A percentile compares a stretch with the other conserved stretches of the same genome.
Conservation (phyloP, 768 basidiomycete species). For the Tulasnella sp. region DNA sequence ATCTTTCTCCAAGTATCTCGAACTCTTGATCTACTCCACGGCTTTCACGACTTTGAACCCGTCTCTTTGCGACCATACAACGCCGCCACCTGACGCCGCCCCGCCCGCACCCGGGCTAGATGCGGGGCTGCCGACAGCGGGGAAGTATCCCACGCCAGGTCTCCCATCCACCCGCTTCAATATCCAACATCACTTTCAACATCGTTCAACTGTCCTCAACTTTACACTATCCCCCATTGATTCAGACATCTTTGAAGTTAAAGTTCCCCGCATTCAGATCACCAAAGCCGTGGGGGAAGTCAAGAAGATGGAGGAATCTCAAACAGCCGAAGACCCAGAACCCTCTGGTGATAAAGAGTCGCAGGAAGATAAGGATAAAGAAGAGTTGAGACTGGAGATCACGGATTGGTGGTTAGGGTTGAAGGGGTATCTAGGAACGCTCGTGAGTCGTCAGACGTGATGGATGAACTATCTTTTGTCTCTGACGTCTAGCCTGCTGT, state of each 20-base stretch:
- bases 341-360: not conserved
- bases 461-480: too few species aligned
- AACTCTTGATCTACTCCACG: constrained; percentile 41
- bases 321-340: not conserved
- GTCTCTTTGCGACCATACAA: constrained; percentile 38
- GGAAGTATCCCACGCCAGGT: constrained; percentile 21
- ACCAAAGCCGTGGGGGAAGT: constrained; percentile 22
- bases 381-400: constrained; percentile 47
- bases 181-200: constrained; percentile 35
- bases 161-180: constrained; percentile 29
- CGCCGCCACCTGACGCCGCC: not conserved
- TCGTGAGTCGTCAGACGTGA: constrained; percentile 33
- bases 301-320: constrained; percentile 16
- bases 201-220: constrained; percentile 31
- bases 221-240: constrained; percentile 36
- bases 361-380: constrained; percentile 35
- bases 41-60: constrained; percentile 28
- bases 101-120: not conserved
- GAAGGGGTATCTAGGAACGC: constrained; percentile 46
- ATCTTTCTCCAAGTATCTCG: constrained; percentile 49
- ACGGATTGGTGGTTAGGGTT: constrained; percentile 57
- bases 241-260: constrained; percentile 51
- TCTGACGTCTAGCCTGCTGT: not conserved
- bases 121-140: constrained; percentile 17
- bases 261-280: constrained; percentile 51